phyloP scores from a whole-genome alignment of 306 rosid genomes.

The Leucaena leucocephala region DNA sequence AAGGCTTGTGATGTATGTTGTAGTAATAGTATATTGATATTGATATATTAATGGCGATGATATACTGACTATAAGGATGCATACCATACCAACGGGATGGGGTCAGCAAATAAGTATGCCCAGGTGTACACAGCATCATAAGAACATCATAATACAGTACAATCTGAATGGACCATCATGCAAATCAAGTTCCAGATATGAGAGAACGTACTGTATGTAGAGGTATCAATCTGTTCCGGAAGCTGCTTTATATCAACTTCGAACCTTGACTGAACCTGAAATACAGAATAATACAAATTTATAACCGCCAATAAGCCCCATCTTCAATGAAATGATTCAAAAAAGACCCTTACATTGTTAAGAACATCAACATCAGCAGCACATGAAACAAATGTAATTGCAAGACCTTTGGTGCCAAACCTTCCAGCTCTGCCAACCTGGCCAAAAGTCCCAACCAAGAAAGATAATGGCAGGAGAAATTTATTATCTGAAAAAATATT shows the following conservation, averaged over 20 bases:
- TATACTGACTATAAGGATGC: not conserved
- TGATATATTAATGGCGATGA: no score
- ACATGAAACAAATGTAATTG: constrained; percentile 94
- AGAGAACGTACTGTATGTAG: constrained; percentile 70
- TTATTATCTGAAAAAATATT: not conserved
- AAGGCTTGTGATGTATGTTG: no score
- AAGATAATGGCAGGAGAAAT: not conserved
- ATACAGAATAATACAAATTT: not conserved
- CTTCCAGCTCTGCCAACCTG: constrained; percentile 99
- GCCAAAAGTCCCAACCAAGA: constrained; percentile 5
- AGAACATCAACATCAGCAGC: constrained; percentile 90
- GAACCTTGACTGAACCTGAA: constrained; percentile 86
- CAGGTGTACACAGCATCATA: not conserved
- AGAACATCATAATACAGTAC: not conserved
- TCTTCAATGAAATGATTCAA: not conserved
- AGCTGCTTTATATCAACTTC: constrained; percentile 87
- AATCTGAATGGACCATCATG: not conserved
- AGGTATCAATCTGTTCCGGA: constrained; percentile 87
- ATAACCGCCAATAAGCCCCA: constrained; percentile 14
- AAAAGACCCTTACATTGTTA: constrained; percentile 67
- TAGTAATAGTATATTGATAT: no score
- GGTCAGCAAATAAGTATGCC: not conserved
- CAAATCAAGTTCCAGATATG: not conserved
- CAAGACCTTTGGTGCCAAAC: constrained; percentile 98
- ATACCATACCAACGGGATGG: not conserved